phyloP scores from a whole-genome alignment of 805 yeast species.

The Ogataea glucozyma region DNA sequence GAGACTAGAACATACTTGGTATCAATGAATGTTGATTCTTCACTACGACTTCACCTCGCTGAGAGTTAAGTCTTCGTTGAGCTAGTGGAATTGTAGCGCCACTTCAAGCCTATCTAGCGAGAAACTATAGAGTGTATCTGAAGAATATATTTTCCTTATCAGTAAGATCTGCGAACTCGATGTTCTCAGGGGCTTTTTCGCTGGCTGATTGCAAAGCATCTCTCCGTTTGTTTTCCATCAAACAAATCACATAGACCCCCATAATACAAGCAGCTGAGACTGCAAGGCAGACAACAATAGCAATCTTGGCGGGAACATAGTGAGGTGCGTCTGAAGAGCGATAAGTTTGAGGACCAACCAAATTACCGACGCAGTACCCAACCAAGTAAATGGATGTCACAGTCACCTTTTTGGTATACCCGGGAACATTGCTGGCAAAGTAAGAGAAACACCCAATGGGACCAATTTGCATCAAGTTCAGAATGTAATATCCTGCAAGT shows the following conservation, averaged over 20 bases:
- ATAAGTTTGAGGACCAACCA: constrained; percentile 75
- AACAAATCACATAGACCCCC: constrained; percentile 24
- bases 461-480: constrained; percentile 18
- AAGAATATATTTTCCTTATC: constrained; percentile 56
- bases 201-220: constrained; percentile 35
- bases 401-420: constrained; percentile 67
- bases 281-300: constrained; percentile 50
- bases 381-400: constrained; percentile 56
- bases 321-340: constrained; percentile 53
- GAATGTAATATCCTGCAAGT: constrained; percentile 32
- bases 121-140: constrained; percentile 40
- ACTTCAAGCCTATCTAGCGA: too few species aligned
- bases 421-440: constrained; percentile 48
- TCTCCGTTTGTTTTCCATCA: constrained; percentile 45
- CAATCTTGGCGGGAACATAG: constrained; percentile 27
- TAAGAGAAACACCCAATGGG: constrained; percentile 27
- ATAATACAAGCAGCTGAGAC: constrained; percentile 10
- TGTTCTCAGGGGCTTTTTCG: constrained; percentile 26
- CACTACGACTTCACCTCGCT: too few species aligned
- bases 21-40: too few species aligned
- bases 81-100: too few species aligned
- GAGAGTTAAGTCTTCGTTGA: too few species aligned
- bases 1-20: too few species aligned
- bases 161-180: constrained; percentile 38
- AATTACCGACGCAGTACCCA: constrained; percentile 63